Base-by-base conservation (phyloP, 2,329 filamentous ascomycete genomes). In the Diplodia scrobiculata region DNA sequence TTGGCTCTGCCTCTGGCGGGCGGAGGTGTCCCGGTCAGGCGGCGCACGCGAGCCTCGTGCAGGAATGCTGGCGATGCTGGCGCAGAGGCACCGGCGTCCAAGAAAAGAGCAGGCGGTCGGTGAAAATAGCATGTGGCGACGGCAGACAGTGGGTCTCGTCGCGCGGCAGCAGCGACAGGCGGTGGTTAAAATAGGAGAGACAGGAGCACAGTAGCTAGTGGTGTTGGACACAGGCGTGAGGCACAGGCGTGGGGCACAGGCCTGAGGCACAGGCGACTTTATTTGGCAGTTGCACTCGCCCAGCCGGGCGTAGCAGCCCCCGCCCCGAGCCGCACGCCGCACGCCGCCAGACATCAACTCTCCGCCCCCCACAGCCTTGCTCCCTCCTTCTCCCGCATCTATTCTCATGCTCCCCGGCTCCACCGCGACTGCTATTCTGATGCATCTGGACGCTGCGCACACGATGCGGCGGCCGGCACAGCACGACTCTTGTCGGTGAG, bases 391-490 rank as follows among this genome's bases (percentile, higher is more conserved):
- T 45, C 45, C 45, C 54, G 19, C 53, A 27, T 32, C 58, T 50
- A 13, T 25, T 36, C 58, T 38, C 45, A 50, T 29, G 25, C 58
- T 25, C n/a, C 36, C 7, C 58, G 19, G 25, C 58, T 50, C 45
- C 58, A 62, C 41, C 36, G 27, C 45, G 9, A 50, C 58, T 62
- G 58, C 58, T 50, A 62, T 62, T 62, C 58, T 62, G 41, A 51
- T 50, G 45, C 19, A 19, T 17, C 58, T n/a, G 27, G 34, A 10
- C 58, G 45, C 7, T 2, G 10, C 41, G 55, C 41, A 17, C 55
- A n/a, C 45, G n/a, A 5, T 29, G 54, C 29, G 32, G 32, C 13
- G 38, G 29, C 58, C 7, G 9, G 58, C 45, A 34, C 58, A 50
- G 45, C 32, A 45, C 27, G 27, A 17, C 19, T 13, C 14, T n/a